phyloP scores from a whole-genome alignment of 148 eudicot species.

The Euryodendron excelsum region DNA sequence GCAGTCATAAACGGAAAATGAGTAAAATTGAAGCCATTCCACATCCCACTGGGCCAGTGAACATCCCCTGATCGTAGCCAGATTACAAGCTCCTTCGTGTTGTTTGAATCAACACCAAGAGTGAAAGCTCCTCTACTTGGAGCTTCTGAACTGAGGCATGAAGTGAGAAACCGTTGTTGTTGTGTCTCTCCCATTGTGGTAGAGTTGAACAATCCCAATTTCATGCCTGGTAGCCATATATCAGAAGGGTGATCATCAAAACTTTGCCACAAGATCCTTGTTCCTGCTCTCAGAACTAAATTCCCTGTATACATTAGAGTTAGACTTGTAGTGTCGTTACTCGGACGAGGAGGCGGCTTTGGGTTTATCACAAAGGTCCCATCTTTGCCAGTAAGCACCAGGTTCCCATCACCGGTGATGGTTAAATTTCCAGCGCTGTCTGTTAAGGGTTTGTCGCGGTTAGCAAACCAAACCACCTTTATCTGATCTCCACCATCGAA shows the following conservation, averaged over 20 bases:
- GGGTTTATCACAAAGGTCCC: not conserved
- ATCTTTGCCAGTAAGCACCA: not conserved
- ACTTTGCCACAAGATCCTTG: no score
- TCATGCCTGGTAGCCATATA: no score
- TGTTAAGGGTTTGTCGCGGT: not conserved
- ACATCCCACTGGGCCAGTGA: not conserved
- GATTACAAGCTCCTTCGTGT: no score
- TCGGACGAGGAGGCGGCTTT: not conserved
- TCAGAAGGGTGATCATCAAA: no score
- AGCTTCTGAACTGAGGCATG: conserved; percentile 11
- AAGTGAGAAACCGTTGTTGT: conserved; percentile 14
- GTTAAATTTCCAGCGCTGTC: no score
- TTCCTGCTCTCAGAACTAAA: conserved; percentile 5
- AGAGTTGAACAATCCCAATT: conserved; percentile 17
- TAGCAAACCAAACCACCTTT: conserved; percentile 10
- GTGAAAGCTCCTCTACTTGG: conserved; percentile 13
- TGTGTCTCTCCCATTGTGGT: no score
- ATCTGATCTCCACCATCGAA: no score
- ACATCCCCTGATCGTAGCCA: not conserved
- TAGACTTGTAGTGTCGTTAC: not conserved
- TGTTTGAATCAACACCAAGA: no score
- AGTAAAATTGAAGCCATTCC: not conserved
- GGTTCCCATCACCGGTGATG: not conserved
- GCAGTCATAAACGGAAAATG: no score
- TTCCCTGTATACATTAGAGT: no score